phyloP scores from a whole-genome alignment of 345 rosid species.

The rapeseed (Brassica napus) region Da-Ae NC_063450.1:54924501-54925000 shows the following conservation, averaged over 20 bases:
- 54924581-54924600: constrained; percentile 32
- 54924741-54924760: constrained; percentile 71
- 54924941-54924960: constrained; percentile 72
- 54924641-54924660: constrained; percentile 82
- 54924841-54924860: neutral
- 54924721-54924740: constrained; percentile 85
- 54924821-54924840: constrained; percentile 71
- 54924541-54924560: constrained; percentile 77
- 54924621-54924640: constrained; percentile 85
- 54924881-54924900: constrained; percentile 20
- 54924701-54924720: constrained; percentile 56
- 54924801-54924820: constrained; percentile 87
- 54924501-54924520: constrained; percentile 92
- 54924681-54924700: constrained; percentile 84
- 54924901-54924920: constrained; percentile 40
- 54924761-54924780: constrained; percentile 69
- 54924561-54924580: constrained; percentile 45
- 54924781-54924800: constrained; percentile 86
- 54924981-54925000: constrained; percentile 63
- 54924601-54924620: constrained; percentile 69
- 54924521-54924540: constrained; percentile 91
- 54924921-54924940: constrained; percentile 84
- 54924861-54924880: constrained; percentile 5
- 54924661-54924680: constrained; percentile 98
- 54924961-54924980: constrained; percentile 59